Evolutionary conservation across 495 filamentous ascomycete species (phyloP), one percentile per base, ranked within the genome.

Genomic region (Penicillium canescens): DNA sequence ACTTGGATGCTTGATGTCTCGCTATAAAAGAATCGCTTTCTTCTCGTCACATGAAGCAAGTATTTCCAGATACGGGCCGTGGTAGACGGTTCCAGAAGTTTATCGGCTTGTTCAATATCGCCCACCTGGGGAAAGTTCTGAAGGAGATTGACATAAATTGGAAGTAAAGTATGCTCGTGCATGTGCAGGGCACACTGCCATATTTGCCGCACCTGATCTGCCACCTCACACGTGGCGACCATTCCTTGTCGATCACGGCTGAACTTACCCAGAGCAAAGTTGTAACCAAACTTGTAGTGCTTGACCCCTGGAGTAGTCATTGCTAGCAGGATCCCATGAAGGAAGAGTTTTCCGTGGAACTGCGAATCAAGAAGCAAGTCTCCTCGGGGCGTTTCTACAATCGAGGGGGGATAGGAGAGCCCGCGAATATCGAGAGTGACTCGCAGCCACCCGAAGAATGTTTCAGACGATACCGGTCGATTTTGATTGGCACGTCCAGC

Each of bases 231-330:
- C 2, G 23, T 18, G 46, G 54, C 36, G 6, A 43, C 14, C 39
- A 65, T 12, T 12, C 44, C 31, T 13, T 65, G 37, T 24, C 65
- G 42, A 45, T 68, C 62, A 4, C 65, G 53, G 46, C 65, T 65
- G 4, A 65, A 51, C 6, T 44, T 23, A 2, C 62, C 62, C 33
- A 44, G 26, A 10, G 34, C 18, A 16, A 62, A 57, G 31, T 68
- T 59, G 42, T 68, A 68, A 2, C 59, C 46, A 50, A 60, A 53
- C 39, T 64, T 59, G 24, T 56, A 52, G 12, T 21, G 23, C n/a
- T 20, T 23, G 39, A 23, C 6, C 13, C 51, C 53, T 40, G 12
- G 49, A 14, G n/a, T 20, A 8, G 4, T 12, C 16, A 23, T 18
- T 38, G 53, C 33, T 55, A 58, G 40, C 18, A 53, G 49, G 2